Evolutionary conservation across 2,329 filamentous ascomycete genomes (phyloP).

Genomic region (Metarhizium sp.): DNA sequence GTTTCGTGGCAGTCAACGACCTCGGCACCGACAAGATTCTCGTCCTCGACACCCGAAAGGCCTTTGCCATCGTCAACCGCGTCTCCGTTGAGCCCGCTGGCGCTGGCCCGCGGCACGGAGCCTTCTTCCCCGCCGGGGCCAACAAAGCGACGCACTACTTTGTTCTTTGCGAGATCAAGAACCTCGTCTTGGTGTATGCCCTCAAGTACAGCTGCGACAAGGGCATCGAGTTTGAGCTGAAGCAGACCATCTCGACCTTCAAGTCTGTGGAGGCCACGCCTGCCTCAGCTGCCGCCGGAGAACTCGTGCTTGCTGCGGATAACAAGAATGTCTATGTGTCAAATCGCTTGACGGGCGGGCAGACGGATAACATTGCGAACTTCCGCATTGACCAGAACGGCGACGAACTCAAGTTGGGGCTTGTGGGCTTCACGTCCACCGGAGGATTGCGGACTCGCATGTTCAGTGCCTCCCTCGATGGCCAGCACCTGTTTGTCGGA

Average conservation of each 20-base stretch:
- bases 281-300: constrained; percentile 34
- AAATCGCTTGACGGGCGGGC: constrained; percentile 37
- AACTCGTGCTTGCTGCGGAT: constrained; percentile 32
- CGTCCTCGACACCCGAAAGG: constrained; percentile 33
- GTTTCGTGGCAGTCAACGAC: constrained; percentile 39
- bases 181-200: constrained; percentile 32
- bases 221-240: constrained; percentile 24
- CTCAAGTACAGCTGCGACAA: constrained; percentile 26
- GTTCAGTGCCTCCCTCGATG: constrained; percentile 30
- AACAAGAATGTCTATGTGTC: constrained; percentile 38
- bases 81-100: constrained; percentile 25
- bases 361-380: constrained; percentile 37
- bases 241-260: constrained; percentile 32
- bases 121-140: constrained; percentile 30
- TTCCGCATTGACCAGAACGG: constrained; percentile 25
- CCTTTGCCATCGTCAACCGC: constrained; percentile 28
- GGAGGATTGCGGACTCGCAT: constrained; percentile 34
- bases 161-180: constrained; percentile 36
- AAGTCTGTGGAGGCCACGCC: constrained; percentile 18
- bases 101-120: constrained; percentile 41
- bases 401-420: constrained; percentile 20
- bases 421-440: constrained; percentile 22
- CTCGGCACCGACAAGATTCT: constrained; percentile 39
- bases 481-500: constrained; percentile 33
- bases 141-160: constrained; percentile 33